These are phyloP conservation scores for Xylaria sp. DNA, from an alignment of 2,329 filamentous ascomycete species.

Conservation along the genomic window DNA sequence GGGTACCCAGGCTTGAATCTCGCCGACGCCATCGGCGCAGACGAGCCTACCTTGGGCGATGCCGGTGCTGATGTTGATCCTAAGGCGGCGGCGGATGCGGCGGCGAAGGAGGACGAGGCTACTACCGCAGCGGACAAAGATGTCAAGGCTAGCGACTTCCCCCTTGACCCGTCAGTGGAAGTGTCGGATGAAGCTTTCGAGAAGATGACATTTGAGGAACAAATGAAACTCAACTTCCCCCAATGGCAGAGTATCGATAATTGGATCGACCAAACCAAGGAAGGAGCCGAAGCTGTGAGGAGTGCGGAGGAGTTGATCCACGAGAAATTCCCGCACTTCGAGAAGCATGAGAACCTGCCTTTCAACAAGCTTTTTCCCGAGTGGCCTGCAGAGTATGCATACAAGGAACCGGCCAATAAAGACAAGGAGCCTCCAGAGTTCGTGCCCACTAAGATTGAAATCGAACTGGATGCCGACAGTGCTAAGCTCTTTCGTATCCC, in stretches of 20 bases:
- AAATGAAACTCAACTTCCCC: constrained; percentile 39
- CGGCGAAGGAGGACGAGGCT: neutral
- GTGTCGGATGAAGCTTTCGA: constrained; percentile 34
- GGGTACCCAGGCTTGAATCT: constrained; percentile 39
- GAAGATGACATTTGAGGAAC: constrained; percentile 36
- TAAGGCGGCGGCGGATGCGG: neutral
- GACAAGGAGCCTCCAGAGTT: constrained; percentile 62
- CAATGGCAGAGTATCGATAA: constrained; percentile 37
- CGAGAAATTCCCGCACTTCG: constrained; percentile 75
- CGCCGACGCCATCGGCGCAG: constrained; percentile 27
- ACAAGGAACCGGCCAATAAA: constrained; percentile 71
- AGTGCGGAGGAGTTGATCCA: constrained; percentile 71
- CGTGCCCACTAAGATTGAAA: constrained; percentile 77
- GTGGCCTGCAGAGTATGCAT: constrained; percentile 70
- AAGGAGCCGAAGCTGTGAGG: constrained; percentile 63
- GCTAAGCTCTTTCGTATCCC: constrained; percentile 79
- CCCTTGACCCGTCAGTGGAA: constrained; percentile 16
- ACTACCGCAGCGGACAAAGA: constrained; percentile 5
- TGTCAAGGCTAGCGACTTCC: constrained; percentile 14
- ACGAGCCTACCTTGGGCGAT: neutral
- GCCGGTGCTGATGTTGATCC: neutral
- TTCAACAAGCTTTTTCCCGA: constrained; percentile 81
- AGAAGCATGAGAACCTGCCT: constrained; percentile 65
- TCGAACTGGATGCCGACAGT: constrained; percentile 82
- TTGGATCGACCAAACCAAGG: constrained; percentile 34